Conservation (phyloP, 768 basidiomycete genomes). For the Strobilomyces dryophilus region DNA sequence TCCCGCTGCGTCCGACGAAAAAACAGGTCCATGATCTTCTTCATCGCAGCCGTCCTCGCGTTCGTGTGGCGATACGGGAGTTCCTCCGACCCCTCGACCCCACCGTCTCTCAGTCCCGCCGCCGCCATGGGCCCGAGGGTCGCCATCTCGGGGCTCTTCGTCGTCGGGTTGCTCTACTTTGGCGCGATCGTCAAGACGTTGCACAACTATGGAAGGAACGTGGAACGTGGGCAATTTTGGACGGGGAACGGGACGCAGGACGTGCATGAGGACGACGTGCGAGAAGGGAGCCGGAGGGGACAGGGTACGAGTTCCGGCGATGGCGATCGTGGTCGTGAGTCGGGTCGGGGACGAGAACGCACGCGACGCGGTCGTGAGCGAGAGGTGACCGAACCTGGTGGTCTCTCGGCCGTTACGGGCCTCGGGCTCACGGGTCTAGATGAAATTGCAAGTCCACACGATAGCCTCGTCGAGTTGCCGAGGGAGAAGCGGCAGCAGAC, state of each 20-base stretch:
- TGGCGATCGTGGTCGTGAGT: not conserved
- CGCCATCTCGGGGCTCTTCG: slow-evolving; percentile 49
- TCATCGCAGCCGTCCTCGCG: slow-evolving; percentile 56
- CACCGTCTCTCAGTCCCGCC: slow-evolving; percentile 33
- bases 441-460: slow-evolving; percentile 5
- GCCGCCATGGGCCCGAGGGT: slow-evolving; percentile 52
- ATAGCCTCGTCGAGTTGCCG: slow-evolving; percentile 10
- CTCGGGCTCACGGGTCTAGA: slow-evolving; percentile 26
- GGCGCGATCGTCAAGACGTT: slow-evolving; percentile 58
- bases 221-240: not conserved
- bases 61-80: slow-evolving; percentile 67
- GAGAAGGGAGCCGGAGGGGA: slow-evolving; percentile 4
- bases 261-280: not conserved
- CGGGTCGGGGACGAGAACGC: slow-evolving; percentile 13
- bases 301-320: not conserved
- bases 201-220: slow-evolving; percentile 46
- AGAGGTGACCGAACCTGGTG: slow-evolving; percentile 9
- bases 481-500: slow-evolving; percentile 8
- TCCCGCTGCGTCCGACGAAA: not conserved
- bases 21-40: slow-evolving; percentile 62
- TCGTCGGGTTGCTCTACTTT: slow-evolving; percentile 60
- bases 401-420: slow-evolving; percentile 25
- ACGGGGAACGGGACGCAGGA: not conserved
- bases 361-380: slow-evolving; percentile 2
- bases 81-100: slow-evolving; percentile 33